These are phyloP conservation scores for Talaromyces thailandensis DNA, from an alignment of 495 filamentous ascomycete species.

Conservation along the genomic window DNA sequence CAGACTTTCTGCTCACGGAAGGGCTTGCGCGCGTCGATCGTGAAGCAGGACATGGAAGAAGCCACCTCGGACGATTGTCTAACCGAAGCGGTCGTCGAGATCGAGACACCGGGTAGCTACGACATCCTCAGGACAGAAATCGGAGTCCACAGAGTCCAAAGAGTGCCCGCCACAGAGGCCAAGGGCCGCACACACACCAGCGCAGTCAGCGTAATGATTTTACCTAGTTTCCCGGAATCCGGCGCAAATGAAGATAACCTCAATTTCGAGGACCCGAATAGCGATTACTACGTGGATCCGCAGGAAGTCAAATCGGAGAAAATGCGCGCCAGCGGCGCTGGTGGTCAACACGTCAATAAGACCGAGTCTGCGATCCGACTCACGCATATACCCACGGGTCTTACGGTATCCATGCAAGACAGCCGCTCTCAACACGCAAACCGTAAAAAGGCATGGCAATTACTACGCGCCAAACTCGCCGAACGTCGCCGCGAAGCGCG, in stretches of 20 bases:
- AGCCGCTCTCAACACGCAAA: constrained; percentile 85
- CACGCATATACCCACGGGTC: constrained; percentile 83
- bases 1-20: constrained; percentile 59
- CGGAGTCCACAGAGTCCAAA: constrained; percentile 90
- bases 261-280: constrained; percentile 72
- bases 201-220: constrained; percentile 81
- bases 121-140: constrained; percentile 73
- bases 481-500: constrained; percentile 72
- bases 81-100: constrained; percentile 78
- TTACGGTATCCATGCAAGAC: constrained; percentile 85
- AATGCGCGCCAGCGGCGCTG: constrained; percentile 86
- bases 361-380: constrained; percentile 93
- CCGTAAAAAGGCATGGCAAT: constrained; percentile 72
- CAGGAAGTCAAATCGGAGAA: constrained; percentile 79
- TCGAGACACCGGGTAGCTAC: constrained; percentile 71
- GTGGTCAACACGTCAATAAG: constrained; percentile 96
- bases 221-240: constrained; percentile 69
- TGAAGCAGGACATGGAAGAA: constrained; percentile 50
- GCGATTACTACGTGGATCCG: constrained; percentile 82
- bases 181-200: constrained; percentile 89
- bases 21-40: constrained; percentile 46
- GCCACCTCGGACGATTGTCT: constrained; percentile 52
- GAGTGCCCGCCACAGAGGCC: constrained; percentile 81
- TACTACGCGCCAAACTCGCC: constrained; percentile 76
- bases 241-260: constrained; percentile 41